Conservation (phyloP, 2,329 filamentous ascomycete genomes). For the Bipolaris zeicola region DNA sequence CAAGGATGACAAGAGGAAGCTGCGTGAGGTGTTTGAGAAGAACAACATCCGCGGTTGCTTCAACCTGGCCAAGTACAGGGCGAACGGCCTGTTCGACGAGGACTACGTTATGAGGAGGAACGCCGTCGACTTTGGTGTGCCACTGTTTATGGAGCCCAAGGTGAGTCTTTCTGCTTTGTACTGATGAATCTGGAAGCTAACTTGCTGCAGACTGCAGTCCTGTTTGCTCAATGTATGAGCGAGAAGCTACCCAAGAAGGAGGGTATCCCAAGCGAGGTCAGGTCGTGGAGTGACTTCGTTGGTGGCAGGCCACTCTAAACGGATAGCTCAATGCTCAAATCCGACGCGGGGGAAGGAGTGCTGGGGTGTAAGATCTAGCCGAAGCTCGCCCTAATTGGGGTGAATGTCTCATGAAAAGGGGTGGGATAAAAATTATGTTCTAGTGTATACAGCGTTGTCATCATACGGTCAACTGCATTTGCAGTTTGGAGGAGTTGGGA, state of each 20-base stretch:
- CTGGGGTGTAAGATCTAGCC: slow-evolving; percentile 11
- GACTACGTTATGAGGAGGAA: slow-evolving; percentile 99
- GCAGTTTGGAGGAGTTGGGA: slow-evolving; percentile 9
- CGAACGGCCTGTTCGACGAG: slow-evolving; percentile 83
- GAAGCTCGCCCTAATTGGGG: slow-evolving; percentile 1
- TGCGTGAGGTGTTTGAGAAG: slow-evolving; percentile 95
- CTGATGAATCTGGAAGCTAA: slow-evolving; percentile 23
- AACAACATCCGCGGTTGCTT: slow-evolving; percentile 96
- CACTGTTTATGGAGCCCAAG: slow-evolving; percentile 98
- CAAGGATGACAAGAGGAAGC: slow-evolving; percentile 90
- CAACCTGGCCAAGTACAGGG: slow-evolving; percentile 85
- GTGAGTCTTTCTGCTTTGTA: slow-evolving; percentile 58
- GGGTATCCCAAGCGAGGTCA: slow-evolving; percentile 89
- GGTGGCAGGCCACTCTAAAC: slow-evolving; percentile 55
- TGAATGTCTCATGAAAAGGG: slow-evolving; percentile 1
- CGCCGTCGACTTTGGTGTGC: slow-evolving; percentile 96
- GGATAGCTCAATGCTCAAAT: background rate
- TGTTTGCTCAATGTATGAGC: slow-evolving; percentile 96
- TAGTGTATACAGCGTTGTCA: slow-evolving; percentile 22
- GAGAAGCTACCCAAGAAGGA: slow-evolving; percentile 90
- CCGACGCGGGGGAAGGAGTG: background rate
- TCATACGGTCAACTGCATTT: slow-evolving; percentile 8
- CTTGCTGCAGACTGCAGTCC: slow-evolving; percentile 76
- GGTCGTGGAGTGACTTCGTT: slow-evolving; percentile 94
- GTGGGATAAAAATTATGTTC: slow-evolving; percentile 14